Evolutionary conservation across 371 early-diverging fungal species (phyloP), one percentile per base, ranked within the genome.

Genomic region (Mucor lusitanicus): DNA sequence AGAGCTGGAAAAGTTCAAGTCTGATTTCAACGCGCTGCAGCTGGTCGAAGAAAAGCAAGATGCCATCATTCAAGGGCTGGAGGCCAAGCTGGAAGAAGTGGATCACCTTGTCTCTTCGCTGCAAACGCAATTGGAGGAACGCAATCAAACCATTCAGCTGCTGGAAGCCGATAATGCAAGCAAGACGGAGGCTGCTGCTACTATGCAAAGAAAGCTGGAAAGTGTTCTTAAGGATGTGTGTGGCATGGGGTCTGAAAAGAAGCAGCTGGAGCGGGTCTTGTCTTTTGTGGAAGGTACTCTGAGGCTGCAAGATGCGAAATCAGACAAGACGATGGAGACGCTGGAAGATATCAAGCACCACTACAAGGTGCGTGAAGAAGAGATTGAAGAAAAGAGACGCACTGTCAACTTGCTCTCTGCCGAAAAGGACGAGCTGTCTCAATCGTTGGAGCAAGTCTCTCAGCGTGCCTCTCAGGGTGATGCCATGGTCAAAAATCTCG

Each of bases 31-130:
- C 39, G 72, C 69, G 3, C 58, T 83, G 11, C 64, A 61, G 0
- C 50, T 48, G 0, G 71, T 83, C 8, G 81, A 79, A 40, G 74
- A 72, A n/a, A 76, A 78, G 28, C 84, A 83, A 69, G 78, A 81
- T 55, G 65, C 54, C 9, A 72, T 83, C 27, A 83, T 83, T 33
- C 61, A 68, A 44, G 64, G 72, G 1, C 55, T 81, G 0, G 81
- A 83, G 25, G 6, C 28, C 0, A 81, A 83, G 54, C 21, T 81
- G n/a, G 67, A 58, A 17, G 79, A 78, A 15, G 79, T 79, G 80
- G 74, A 79, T 11, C 63, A 65, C 12, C 65, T 78, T 4, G 60
- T 74, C 0, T 21, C 15, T 30, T 64, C 67, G 2, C 60, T 81
- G n/a, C 76, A 69, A 9, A 46, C 63, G 9, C 78, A 79, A 58